Conservation (phyloP, 495 filamentous ascomycete species). For the Penicillium pancosmium region DNA sequence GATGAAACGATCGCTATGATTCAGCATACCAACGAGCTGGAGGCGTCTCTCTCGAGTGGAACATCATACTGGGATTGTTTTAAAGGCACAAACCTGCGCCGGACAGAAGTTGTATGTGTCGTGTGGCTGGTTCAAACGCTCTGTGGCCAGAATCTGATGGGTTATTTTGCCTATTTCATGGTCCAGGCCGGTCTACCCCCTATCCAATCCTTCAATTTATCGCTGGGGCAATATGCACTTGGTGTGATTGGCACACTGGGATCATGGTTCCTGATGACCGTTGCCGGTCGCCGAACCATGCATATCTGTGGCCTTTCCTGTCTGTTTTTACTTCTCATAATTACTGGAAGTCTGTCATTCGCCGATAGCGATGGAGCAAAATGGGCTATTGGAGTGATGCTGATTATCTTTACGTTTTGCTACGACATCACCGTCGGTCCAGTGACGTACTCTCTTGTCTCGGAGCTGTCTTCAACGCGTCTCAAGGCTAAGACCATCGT, state of each 20-base stretch:
- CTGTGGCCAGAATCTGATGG: constrained; percentile 67
- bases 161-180: constrained; percentile 72
- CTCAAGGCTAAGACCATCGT: constrained; percentile 70
- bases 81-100: constrained; percentile 64
- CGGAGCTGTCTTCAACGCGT: constrained; percentile 65
- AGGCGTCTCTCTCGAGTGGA: constrained; percentile 61
- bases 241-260: constrained; percentile 65
- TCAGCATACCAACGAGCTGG: constrained; percentile 68
- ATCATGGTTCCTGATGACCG: constrained; percentile 66
- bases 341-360: constrained; percentile 67
- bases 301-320: constrained; percentile 63
- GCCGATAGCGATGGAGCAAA: constrained; percentile 36
- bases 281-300: constrained; percentile 64
- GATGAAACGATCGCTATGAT: constrained; percentile 75
- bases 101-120: constrained; percentile 66
- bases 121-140: constrained; percentile 75
- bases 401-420: constrained; percentile 64
- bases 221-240: constrained; percentile 67
- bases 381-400: constrained; percentile 51
- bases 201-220: constrained; percentile 61
- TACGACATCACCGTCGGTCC: constrained; percentile 73
- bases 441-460: constrained; percentile 70
- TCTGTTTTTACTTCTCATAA: constrained; percentile 59
- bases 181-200: constrained; percentile 63
- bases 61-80: constrained; percentile 66